Conservation (phyloP, 2,329 filamentous ascomycete genomes). For the Ceratocystis alfenasii region DNA sequence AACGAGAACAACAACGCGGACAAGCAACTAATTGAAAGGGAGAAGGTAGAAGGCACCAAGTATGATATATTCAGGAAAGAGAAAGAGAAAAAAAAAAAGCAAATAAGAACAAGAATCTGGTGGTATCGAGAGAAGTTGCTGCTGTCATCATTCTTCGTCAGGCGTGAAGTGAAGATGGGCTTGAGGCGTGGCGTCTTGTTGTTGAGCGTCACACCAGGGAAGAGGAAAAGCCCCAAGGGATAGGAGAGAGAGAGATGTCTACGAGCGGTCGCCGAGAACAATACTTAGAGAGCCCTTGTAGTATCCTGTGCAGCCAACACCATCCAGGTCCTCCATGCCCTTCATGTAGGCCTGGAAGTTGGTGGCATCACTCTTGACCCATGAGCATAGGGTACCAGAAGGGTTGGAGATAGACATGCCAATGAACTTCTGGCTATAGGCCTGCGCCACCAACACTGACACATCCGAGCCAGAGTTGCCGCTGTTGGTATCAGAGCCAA, state of each 20-base stretch:
- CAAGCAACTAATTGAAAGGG: no score
- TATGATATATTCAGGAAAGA: conserved; percentile 21
- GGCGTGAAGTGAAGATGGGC: not conserved
- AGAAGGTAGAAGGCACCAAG: not conserved
- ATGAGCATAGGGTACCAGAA: conserved; percentile 34
- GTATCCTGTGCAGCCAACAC: conserved; percentile 33
- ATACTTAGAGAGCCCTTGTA: conserved; percentile 27
- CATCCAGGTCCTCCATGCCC: conserved; percentile 32
- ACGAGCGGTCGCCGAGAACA: conserved; percentile 28
- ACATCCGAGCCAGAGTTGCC: conserved; percentile 41
- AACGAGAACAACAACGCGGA: no score
- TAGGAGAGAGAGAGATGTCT: not conserved
- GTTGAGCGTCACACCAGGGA: not conserved
- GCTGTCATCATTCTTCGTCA: conserved; percentile 2
- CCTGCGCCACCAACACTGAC: conserved; percentile 37
- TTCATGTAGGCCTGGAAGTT: conserved; percentile 32
- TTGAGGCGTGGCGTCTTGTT: not conserved
- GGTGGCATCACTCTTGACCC: conserved; percentile 30
- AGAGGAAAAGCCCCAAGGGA: not conserved
- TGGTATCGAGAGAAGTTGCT: conserved; percentile 19
- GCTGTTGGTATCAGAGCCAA: conserved; percentile 35
- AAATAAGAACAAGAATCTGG: conserved; percentile 17
- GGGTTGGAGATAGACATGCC: conserved; percentile 32
- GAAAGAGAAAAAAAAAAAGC: conserved; percentile 14
- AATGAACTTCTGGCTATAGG: conserved; percentile 25